These are phyloP conservation scores for Holtermannia corniformis DNA, from an alignment of 768 basidiomycete species.

Conservation along the genomic window DNA sequence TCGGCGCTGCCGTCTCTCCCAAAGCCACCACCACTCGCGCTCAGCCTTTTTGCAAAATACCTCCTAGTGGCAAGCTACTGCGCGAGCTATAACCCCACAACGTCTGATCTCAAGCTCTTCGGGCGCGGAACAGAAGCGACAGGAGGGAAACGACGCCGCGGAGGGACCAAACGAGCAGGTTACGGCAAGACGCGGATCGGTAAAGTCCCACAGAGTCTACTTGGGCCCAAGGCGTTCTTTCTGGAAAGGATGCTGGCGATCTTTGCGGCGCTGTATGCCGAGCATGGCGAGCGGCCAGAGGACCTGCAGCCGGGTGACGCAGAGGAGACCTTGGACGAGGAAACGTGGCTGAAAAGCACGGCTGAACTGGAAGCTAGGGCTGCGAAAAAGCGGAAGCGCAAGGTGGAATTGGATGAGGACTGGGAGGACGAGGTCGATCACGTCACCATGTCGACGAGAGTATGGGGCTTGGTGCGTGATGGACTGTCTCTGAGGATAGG, in stretches of 20 bases:
- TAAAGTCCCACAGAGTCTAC: conserved; percentile 55
- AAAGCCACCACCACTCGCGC: conserved; percentile 13
- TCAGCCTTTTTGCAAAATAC: conserved; percentile 50
- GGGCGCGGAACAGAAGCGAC: conserved; percentile 56
- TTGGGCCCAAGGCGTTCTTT: conserved; percentile 69
- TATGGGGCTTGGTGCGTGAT: conserved; percentile 72
- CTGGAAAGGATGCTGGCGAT: conserved; percentile 72
- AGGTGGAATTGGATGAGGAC: conserved; percentile 63
- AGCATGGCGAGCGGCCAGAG: conserved; percentile 46
- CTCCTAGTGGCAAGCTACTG: conserved; percentile 67
- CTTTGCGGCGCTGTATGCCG: conserved; percentile 53
- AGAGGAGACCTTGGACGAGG: conserved; percentile 42
- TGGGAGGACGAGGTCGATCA: conserved; percentile 77
- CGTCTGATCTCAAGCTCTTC: conserved; percentile 73
- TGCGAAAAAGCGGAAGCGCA: conserved; percentile 66
- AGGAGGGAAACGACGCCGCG: conserved; percentile 45
- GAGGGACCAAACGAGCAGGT: conserved; percentile 45
- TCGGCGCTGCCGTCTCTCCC: conserved; percentile 5
- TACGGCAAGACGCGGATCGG: conserved; percentile 26
- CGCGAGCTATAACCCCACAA: conserved; percentile 74
- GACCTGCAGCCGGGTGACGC: conserved; percentile 52
- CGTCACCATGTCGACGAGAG: conserved; percentile 49
- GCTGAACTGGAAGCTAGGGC: conserved; percentile 59
- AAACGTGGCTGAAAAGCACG: conserved; percentile 43
- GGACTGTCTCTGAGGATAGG: not conserved